Base-by-base conservation (phyloP, 306 rosid species). In the Prunus armeniaca region DNA sequence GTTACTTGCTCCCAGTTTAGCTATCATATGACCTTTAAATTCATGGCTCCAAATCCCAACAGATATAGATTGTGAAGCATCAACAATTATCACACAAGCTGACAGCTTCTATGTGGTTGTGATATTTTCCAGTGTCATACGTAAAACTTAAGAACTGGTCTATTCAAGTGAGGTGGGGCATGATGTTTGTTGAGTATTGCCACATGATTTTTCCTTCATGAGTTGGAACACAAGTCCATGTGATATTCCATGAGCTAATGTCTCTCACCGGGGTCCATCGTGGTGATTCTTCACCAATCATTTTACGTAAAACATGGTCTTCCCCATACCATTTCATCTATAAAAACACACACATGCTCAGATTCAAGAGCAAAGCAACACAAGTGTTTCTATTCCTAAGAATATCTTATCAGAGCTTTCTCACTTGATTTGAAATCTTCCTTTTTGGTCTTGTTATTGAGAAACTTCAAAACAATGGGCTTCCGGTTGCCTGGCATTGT, bases 321-420 rank as follows among this genome's bases (percentile, higher is more conserved):
- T 50, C 2, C 63, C 4, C 38, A 47, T 1, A 27, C 12, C 43
- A 65, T 60, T 72, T 20, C n/a, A 28, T 52, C 49, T 77, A 84
- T 84, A 80, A 73, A 77, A 74, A 72, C 73, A 50, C 62, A 32
- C 30, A 34, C 6, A 54, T 52, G 38, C 6, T 66, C 28, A 25
- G 25, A 30, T 63, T 27, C 60, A 28, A 13, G 12, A 65, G 57
- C 71, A 55, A 43, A 14, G 12, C 72, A 72, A 41, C 50, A 51
- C 13, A 4, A 12, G 19, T 15, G 6, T 45, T 69, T 32, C 41
- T 38, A 69, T 28, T 43, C 54, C 58, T 69, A 24, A 9, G 1
- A 18, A 12, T 14, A 4, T 12, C 15, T 5, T 15, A 0, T 15
- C 8, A 34, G 41, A 34, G 18, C 7, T 51, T 51, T 51, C 56